A percentile compares a stretch with the other conserved stretches of the same genome.
Conservation (phyloP, 305 asterid genomes). For the Withania somnifera region DNA sequence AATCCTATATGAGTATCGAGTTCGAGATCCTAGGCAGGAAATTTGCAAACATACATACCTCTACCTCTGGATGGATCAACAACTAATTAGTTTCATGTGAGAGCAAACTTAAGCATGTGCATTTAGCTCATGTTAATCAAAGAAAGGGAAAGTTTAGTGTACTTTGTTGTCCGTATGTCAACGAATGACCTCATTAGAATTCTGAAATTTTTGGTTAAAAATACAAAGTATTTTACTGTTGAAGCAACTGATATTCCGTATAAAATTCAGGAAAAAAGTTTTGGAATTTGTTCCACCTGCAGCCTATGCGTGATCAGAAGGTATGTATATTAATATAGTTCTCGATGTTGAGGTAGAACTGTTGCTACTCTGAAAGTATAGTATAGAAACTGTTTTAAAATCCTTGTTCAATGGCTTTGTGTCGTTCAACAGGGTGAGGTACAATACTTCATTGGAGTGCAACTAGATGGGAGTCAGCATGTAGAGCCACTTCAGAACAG, state of each 20-base stretch:
- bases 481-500: slow-evolving; percentile 87
- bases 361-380: background rate
- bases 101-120: background rate
- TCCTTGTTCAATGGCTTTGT: background rate
- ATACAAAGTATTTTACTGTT: background rate
- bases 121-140: background rate
- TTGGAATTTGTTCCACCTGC: slow-evolving; percentile 97
- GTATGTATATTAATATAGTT: slow-evolving; percentile 14
- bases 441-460: slow-evolving; percentile 97
- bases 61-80: background rate
- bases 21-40: background rate
- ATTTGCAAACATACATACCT: background rate
- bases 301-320: slow-evolving; percentile 99
- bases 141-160: background rate
- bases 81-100: background rate
- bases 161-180: too few species aligned
- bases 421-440: slow-evolving; percentile 72
- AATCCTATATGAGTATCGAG: background rate
- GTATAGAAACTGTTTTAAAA: background rate
- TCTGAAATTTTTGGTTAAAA: background rate
- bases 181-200: too few species aligned
- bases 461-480: slow-evolving; percentile 90
- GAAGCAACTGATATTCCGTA: background rate
- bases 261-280: slow-evolving; percentile 67
- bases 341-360: background rate